Evolutionary conservation across 2,329 filamentous ascomycete species (phyloP).

Genomic region (Colletotrichum karsti): DNA sequence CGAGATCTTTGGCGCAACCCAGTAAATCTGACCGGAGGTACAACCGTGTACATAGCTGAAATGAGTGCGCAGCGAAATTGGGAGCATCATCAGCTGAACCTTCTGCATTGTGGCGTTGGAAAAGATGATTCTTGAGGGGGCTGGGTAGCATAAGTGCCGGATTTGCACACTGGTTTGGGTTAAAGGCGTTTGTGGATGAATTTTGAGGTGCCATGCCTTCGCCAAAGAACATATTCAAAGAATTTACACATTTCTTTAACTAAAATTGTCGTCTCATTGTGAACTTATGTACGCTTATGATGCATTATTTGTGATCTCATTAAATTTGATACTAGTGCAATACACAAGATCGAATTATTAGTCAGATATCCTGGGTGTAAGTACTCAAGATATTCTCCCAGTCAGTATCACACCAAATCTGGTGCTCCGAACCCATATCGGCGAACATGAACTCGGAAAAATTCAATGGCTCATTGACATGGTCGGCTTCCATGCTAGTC

Average conservation of each 20-base stretch:
- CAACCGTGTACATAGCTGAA: no score
- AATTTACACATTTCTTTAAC: no score
- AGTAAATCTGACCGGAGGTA: neutral
- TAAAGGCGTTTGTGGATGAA: neutral
- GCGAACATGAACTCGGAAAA: neutral
- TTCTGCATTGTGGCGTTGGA: neutral
- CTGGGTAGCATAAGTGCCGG: neutral
- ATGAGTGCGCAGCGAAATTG: no score
- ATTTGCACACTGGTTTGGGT: neutral
- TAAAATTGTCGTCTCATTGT: no score
- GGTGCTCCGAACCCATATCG: neutral
- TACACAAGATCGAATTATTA: no score
- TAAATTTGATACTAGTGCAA: no score
- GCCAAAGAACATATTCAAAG: no score
- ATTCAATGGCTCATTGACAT: neutral
- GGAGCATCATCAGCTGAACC: no score
- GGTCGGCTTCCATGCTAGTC: neutral
- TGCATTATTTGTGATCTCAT: no score
- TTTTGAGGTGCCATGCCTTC: no score
- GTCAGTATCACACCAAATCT: slow-evolving; percentile 9
- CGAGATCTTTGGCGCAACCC: slow-evolving; percentile 27
- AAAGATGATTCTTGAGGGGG: neutral
- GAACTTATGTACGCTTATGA: no score
- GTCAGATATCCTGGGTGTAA: slow-evolving; percentile 8
- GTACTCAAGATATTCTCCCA: slow-evolving; percentile 18